Conservation (phyloP, 176 grass and related monocot species). For the Oryza rufipogon region DNA sequence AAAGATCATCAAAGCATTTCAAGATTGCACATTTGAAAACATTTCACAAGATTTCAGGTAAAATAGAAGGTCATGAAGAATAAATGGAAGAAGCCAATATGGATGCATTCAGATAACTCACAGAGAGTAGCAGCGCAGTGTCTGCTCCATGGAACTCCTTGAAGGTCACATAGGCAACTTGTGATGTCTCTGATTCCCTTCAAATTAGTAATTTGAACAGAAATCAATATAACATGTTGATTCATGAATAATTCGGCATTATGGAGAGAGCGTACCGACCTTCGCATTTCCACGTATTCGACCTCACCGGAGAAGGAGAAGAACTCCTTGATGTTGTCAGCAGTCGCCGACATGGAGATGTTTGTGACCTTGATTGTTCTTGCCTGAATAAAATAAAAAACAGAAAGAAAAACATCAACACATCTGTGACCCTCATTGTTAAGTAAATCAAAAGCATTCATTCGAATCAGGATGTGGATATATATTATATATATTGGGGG, state of each 20-base stretch:
- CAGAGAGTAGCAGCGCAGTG: constrained; percentile 46
- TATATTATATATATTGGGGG: too few relatives aligned
- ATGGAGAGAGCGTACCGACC: neutral
- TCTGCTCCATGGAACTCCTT: constrained; percentile 58
- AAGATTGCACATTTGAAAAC: neutral
- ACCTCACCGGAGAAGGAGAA: constrained; percentile 63
- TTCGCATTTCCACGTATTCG: constrained; percentile 54
- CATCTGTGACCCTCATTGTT: too few relatives aligned
- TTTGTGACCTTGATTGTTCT: constrained; percentile 55
- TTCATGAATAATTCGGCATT: neutral
- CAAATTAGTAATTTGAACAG: neutral
- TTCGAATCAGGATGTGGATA: neutral
- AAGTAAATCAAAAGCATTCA: neutral
- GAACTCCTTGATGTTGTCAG: constrained; percentile 52
- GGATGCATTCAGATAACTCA: too few relatives aligned
- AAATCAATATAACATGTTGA: neutral
- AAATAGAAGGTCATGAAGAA: neutral
- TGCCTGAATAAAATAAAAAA: constrained; percentile 22
- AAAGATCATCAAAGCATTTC: neutral
- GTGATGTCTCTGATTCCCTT: constrained; percentile 36
- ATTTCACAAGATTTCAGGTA: neutral
- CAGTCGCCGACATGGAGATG: constrained; percentile 23
- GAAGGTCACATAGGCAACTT: constrained; percentile 53
- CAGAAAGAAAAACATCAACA: neutral
- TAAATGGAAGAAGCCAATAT: neutral